Evolutionary conservation across 805 yeast species (phyloP).

Genomic region (Schizosaccharomyces lindneri): DNA sequence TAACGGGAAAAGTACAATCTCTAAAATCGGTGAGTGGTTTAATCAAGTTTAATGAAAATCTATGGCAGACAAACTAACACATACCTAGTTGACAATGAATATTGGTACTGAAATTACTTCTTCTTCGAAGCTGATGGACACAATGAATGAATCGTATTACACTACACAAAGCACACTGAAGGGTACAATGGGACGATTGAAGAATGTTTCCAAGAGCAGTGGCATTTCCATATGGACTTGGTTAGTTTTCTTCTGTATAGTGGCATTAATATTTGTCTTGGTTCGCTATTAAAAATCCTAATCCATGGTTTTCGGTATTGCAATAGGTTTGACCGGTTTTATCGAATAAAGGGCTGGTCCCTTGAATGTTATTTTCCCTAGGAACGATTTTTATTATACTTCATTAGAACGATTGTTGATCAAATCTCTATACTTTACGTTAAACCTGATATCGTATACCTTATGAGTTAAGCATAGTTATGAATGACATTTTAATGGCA

Average conservation of each 20-base stretch:
- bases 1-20: constrained; percentile 1
- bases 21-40: not conserved
- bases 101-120: constrained; percentile 1
- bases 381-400: no score
- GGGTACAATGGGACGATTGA: not conserved
- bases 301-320: not conserved
- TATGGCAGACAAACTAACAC: not conserved
- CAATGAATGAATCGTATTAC: not conserved
- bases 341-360: no score
- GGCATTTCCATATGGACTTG: not conserved
- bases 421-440: no score
- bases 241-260: not conserved
- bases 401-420: no score
- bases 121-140: not conserved
- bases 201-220: not conserved
- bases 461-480: no score
- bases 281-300: not conserved
- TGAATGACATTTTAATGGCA: no score
- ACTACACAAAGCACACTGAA: not conserved
- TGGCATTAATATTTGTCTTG: not conserved
- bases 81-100: not conserved
- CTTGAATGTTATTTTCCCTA: no score
- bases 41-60: not conserved
- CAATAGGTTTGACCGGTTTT: no score
- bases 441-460: no score